Evolutionary conservation across 257 asterid genomes (phyloP), one percentile per base, ranked within the genome.

Genomic region (Solanum pennellii): DNA sequence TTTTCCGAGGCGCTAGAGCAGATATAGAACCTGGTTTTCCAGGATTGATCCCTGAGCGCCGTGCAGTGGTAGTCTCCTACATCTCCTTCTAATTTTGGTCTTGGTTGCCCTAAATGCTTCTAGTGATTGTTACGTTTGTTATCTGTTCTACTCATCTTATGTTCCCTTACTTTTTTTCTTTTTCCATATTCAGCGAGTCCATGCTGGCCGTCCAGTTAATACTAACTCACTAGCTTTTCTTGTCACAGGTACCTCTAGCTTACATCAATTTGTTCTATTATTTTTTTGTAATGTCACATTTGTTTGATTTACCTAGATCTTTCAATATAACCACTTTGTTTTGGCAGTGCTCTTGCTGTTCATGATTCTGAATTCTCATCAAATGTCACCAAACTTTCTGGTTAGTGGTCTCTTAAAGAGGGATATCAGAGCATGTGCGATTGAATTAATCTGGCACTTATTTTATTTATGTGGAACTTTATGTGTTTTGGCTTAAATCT

Each of bases 281-380:
- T 16, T 74, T 45, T 52, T 56, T 76, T 18, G 85, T 79, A 68
- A 21, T 82, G 72, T 33, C 35, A 33, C 35, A 33, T 33, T 33
- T 33, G 39, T 45, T 59, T 35, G 65, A 59, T 87, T 89, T 42
- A 52, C 82, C 77, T 76, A 83, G 83, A 88, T 80, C 42, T 80
- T 89, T 74, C 71, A 33, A 83, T 29, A 12, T 87, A 33, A 49
- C 62, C 89, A 71, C 35, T 90, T 89, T 86, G 82, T 90, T 89
- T 90, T 88, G 68, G 85, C 97, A 97, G 99, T 97, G 88, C 96
- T 97, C 88, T 92, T 97, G 95, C 92, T 97, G 91, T 97, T 97
- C 89, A 97, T 97, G 99, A 96, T 97, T 90, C 93, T 96, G 86
- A 97, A 96, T 94, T 97, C 99, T 5, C 99, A 96, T 89, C 99